Conservation (phyloP, 768 basidiomycete genomes). For the Russula sp. region DNA sequence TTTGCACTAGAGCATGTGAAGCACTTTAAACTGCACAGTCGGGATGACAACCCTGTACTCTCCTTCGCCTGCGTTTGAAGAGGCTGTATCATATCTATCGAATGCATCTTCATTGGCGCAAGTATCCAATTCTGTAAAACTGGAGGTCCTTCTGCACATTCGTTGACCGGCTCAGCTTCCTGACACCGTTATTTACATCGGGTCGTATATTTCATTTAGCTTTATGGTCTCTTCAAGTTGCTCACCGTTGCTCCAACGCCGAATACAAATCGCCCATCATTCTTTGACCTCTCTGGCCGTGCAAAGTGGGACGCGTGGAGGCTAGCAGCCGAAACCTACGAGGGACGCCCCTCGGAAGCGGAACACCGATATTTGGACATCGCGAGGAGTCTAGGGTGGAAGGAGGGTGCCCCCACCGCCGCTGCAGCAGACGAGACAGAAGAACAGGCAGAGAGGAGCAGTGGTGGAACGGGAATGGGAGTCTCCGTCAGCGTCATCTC, state of each 20-base stretch:
- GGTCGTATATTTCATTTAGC: conserved; percentile 33
- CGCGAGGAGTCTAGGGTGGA: conserved; percentile 66
- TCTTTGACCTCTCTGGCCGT: conserved; percentile 72
- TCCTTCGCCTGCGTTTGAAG: conserved; percentile 40
- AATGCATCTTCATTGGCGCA: conserved; percentile 43
- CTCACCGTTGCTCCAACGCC: conserved; percentile 55
- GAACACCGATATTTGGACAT: conserved; percentile 63
- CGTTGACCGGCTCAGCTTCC: conserved; percentile 13
- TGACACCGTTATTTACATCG: conserved; percentile 14
- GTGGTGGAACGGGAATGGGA: conserved; percentile 45
- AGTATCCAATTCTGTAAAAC: conserved; percentile 56
- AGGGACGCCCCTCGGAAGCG: conserved; percentile 36
- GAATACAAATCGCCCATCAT: conserved; percentile 51
- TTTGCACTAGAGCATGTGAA: conserved; percentile 13
- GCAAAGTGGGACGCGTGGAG: conserved; percentile 89
- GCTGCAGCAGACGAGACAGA: conserved; percentile 25
- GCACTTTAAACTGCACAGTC: conserved; percentile 12
- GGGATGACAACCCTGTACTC: conserved; percentile 22
- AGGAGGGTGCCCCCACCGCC: conserved; percentile 27
- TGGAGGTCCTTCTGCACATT: conserved; percentile 52
- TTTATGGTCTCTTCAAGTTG: conserved; percentile 82
- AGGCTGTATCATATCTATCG: conserved; percentile 60
- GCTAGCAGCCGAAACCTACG: conserved; percentile 42
- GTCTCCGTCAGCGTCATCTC: conserved; percentile 54
- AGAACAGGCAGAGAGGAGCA: conserved; percentile 6